These are phyloP conservation scores for Wickerhamia fluorescens DNA, from an alignment of 805 yeast species.

Conservation along the genomic window DNA sequence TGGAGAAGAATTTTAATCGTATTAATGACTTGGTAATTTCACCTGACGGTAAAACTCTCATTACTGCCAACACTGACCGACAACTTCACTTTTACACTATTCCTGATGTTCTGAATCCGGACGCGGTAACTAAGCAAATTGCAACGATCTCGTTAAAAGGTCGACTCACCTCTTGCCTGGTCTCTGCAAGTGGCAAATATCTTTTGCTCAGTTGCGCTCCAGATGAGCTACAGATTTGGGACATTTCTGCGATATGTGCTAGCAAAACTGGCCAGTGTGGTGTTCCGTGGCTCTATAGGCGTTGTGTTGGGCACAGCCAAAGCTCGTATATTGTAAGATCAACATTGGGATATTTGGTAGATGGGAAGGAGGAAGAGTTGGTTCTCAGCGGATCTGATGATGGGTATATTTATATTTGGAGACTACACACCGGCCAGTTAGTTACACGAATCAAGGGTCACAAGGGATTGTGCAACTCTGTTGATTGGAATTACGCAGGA, in stretches of 20 bases:
- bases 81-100: conserved; percentile 56
- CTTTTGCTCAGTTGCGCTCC: conserved; percentile 60
- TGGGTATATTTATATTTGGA: conserved; percentile 74
- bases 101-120: conserved; percentile 25
- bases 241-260: conserved; percentile 34
- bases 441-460: conserved; percentile 60
- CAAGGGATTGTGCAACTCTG: conserved; percentile 62
- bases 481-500: conserved; percentile 54
- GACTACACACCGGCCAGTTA: conserved; percentile 60
- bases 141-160: conserved; percentile 48
- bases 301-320: conserved; percentile 68
- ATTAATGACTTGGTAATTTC: conserved; percentile 66
- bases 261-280: conserved; percentile 8
- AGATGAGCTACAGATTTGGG: conserved; percentile 80
- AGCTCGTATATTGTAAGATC: conserved; percentile 65
- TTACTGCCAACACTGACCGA: conserved; percentile 59
- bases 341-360: conserved; percentile 58
- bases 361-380: conserved; percentile 62
- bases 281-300: conserved; percentile 48
- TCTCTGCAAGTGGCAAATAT: conserved; percentile 47
- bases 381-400: conserved; percentile 82
- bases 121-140: conserved; percentile 28
- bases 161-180: conserved; percentile 56
- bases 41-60: conserved; percentile 52
- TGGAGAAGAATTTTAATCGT: conserved; percentile 32